A percentile compares a stretch with the other conserved stretches of the same genome.
phyloP scores from a whole-genome alignment of 768 basidiomycete genomes.

The Imleria badia region DNA sequence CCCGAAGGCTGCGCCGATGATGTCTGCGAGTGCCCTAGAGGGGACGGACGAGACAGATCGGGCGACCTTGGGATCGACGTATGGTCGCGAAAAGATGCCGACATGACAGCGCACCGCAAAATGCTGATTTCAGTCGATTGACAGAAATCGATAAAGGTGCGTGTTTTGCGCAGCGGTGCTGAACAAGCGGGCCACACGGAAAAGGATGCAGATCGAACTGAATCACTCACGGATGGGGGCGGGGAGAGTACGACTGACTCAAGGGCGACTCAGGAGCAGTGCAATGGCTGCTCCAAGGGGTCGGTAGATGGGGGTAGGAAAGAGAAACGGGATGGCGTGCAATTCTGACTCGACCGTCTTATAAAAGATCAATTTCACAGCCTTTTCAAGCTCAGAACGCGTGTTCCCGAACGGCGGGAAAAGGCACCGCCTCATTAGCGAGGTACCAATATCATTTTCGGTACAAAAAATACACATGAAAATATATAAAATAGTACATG shows the following conservation, averaged over 20 bases:
- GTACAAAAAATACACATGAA: background rate
- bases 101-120: conserved; percentile 17
- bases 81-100: conserved; percentile 4
- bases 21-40: conserved; percentile 30
- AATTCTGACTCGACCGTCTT: conserved; percentile 31
- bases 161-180: conserved; percentile 21
- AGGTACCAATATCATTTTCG: conserved; percentile 1
- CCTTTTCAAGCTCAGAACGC: conserved; percentile 39
- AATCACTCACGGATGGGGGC: conserved; percentile 28
- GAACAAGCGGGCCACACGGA: conserved; percentile 28
- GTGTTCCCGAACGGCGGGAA: conserved; percentile 22
- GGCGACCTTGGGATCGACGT: conserved; percentile 28
- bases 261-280: conserved; percentile 20
- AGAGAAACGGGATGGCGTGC: conserved; percentile 4
- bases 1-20: conserved; percentile 26
- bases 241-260: conserved; percentile 21
- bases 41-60: conserved; percentile 35
- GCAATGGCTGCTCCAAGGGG: conserved; percentile 16
- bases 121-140: conserved; percentile 27
- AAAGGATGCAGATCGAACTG: conserved; percentile 25
- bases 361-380: conserved; percentile 31
- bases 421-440: conserved; percentile 18
- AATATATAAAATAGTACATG: background rate
- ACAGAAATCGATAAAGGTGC: conserved; percentile 27
- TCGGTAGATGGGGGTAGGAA: conserved; percentile 18